Evolutionary conservation across 225 moss, liverwort and hornwort species (phyloP).

Genomic region (Polytrichum commune): DNA sequence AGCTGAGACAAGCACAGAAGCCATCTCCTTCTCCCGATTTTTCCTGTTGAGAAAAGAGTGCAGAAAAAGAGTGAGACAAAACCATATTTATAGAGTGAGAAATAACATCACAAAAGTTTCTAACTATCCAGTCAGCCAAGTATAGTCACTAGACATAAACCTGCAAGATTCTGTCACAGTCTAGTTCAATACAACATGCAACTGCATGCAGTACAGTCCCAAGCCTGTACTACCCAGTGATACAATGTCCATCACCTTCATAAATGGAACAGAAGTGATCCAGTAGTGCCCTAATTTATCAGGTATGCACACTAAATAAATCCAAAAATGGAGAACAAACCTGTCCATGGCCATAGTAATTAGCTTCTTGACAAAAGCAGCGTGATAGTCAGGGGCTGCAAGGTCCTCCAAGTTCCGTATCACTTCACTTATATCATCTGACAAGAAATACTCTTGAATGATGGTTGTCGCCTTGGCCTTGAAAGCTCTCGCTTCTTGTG

Average conservation of each 20-base stretch:
- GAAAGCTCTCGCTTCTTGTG: constrained; percentile 64
- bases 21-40: constrained; percentile 94
- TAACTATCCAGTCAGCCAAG: no score
- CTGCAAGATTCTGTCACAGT: no score
- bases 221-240: no score
- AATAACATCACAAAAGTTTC: no score
- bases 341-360: constrained; percentile 91
- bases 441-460: constrained; percentile 95
- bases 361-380: constrained; percentile 76
- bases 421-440: constrained; percentile 95
- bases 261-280: not conserved
- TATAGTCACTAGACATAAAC: no score
- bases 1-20: constrained; percentile 83
- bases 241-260: no score
- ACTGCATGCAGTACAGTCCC: no score
- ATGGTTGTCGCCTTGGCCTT: constrained; percentile 80
- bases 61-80: not conserved
- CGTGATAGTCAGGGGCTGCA: constrained; percentile 83
- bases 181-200: no score
- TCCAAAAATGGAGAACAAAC: constrained; percentile 13
- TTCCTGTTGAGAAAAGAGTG: constrained; percentile 40
- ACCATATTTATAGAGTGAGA: no score
- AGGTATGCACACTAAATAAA: no score
- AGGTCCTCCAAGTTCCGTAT: constrained; percentile 93
- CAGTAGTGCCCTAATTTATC: not conserved